Base-by-base conservation (phyloP, 148 eudicot species). In the Vaccinium macrocarpon region DNA sequence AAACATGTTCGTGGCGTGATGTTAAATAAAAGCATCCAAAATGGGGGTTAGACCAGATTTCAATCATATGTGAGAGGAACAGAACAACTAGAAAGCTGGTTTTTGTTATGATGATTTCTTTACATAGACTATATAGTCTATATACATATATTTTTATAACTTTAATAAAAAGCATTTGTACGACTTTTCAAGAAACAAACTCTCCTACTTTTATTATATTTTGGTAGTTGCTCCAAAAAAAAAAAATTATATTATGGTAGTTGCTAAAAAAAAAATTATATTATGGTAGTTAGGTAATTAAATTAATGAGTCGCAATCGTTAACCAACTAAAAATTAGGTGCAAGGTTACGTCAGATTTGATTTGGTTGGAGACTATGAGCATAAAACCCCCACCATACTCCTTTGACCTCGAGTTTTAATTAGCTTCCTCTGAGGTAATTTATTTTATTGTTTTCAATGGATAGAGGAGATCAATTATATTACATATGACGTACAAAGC, bases 1-100 rank as follows among this genome's bases (percentile, higher is more conserved):
- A 13, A 52, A 52, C 2, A 52, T 52, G 55, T 76, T 80, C 21
- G 12, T 70, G 23, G 83, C 52, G 83, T 85, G 83, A 5, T 72
- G 73, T 80, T 85, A 64, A 81, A 81, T 81, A 27, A 81, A 85
- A 85, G 82, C 66, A 27, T n/a, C 48, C 13, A 9, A 38, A 79
- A 12, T 64, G 71, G 71, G 7, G 51, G 27, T 53, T 42, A 16
- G 87, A 72, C 59, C 74, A 42, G 76, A 29, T 15, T 83, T 2
- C 6, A 61, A 59, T 48, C 48, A 51, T 29, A 3, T 2, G 55
- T 23, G 84, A 80, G 83, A 80, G 66, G 49, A 74, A 75, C 76
- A 27, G 62, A 15, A 16, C 70, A 85, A 59, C 81, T 21, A 75
- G 75, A 79, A 68, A 57, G 52, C 10, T 11, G 56, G 10, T n/a